phyloP scores from a whole-genome alignment of 1,284 basidiomycete genomes.

The Agaricales sp. region DNA sequence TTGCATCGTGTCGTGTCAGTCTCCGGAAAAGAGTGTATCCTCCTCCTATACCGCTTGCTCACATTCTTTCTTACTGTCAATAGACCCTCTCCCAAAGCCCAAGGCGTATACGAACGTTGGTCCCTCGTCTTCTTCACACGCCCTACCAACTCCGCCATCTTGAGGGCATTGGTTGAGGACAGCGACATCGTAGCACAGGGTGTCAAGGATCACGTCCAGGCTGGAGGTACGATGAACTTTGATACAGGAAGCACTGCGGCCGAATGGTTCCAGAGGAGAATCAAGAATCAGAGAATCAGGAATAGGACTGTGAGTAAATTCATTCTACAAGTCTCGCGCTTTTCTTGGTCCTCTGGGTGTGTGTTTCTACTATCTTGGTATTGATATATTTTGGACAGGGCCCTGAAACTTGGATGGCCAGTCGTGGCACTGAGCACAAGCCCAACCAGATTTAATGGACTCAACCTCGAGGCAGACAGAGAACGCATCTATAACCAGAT shows the following conservation, averaged over 20 bases:
- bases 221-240: conserved; percentile 18
- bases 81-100: conserved; percentile 33
- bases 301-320: conserved; percentile 27
- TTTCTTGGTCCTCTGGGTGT: background rate
- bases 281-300: conserved; percentile 33
- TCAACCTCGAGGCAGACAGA: background rate
- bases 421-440: background rate
- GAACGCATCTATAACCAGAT: background rate
- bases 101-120: conserved; percentile 29
- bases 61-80: background rate
- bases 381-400: background rate
- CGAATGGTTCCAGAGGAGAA: conserved; percentile 38
- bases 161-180: conserved; percentile 27
- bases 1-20: conserved; percentile 39
- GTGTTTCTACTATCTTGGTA: background rate
- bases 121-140: conserved; percentile 42
- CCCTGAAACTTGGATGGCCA: background rate
- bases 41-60: conserved; percentile 4
- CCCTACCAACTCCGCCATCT: conserved; percentile 27
- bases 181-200: conserved; percentile 30
- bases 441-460: background rate
- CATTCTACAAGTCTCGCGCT: background rate
- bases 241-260: conserved; percentile 28
- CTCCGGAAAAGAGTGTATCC: background rate
- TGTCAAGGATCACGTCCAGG: conserved; percentile 20